Evolutionary conservation across 106 monocot genomes (phyloP).

Genomic region (Posidonia australis): DNA sequence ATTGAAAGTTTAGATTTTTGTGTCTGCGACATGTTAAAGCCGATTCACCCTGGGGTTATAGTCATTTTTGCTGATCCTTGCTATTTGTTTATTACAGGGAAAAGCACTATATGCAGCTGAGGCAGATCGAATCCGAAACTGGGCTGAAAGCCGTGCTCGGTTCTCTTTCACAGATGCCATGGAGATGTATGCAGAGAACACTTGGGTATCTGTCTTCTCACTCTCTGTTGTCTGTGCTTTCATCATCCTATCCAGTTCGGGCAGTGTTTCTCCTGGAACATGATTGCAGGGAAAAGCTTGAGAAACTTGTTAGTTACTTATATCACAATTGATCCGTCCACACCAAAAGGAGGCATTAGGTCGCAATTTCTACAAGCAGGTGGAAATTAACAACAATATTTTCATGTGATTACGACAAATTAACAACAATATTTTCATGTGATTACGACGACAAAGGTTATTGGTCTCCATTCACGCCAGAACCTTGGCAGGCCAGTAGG

Average conservation of each 20-base stretch:
- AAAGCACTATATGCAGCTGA: constrained; percentile 88
- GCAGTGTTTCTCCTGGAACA: constrained; percentile 42
- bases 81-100: constrained; percentile 30
- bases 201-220: constrained; percentile 91
- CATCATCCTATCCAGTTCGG: constrained; percentile 87
- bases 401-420: background rate
- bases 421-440: background rate
- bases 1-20: no score
- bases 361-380: background rate
- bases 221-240: constrained; percentile 95
- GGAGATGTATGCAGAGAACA: constrained; percentile 96
- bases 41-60: background rate
- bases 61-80: background rate
- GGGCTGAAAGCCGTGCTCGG: constrained; percentile 84
- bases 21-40: no score
- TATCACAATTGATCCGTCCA: background rate
- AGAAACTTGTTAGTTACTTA: background rate
- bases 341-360: background rate
- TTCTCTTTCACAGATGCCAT: constrained; percentile 98
- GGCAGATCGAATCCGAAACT: constrained; percentile 92
- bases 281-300: constrained; percentile 5
- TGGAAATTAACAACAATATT: background rate
- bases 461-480: no score
- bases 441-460: background rate
- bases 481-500: no score